These are phyloP conservation scores for Colletotrichum incanum DNA, from an alignment of 2,329 filamentous ascomycete genomes.

Conservation along the genomic window DNA sequence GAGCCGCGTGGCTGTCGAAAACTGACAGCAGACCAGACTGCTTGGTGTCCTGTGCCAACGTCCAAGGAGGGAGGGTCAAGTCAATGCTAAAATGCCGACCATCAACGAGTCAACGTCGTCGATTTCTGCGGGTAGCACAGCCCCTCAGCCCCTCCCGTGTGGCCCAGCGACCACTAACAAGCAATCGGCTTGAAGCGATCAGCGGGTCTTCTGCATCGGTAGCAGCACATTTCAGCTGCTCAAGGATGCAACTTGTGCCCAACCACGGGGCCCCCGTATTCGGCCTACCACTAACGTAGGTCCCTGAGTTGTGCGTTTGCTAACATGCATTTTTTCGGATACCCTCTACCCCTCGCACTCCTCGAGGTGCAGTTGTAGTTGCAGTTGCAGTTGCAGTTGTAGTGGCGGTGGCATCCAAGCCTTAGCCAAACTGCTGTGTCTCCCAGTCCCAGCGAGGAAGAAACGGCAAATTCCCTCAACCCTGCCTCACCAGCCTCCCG, in stretches of 20 bases:
- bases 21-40: conserved; percentile 1
- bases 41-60: conserved; percentile 27
- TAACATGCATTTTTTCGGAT: conserved; percentile 4
- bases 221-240: conserved; percentile 42
- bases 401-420: neutral
- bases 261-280: conserved; percentile 36
- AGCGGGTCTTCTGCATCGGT: conserved; percentile 40
- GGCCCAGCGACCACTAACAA: conserved; percentile 32
- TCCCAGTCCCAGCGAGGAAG: neutral
- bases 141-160: conserved; percentile 39
- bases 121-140: conserved; percentile 40
- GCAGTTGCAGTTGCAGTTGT: no score
- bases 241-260: conserved; percentile 32
- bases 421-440: neutral
- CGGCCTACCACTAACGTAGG: conserved; percentile 1
- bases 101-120: conserved; percentile 37
- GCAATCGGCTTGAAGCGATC: conserved; percentile 39
- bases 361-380: neutral
- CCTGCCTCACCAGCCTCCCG: conserved; percentile 32
- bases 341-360: neutral
- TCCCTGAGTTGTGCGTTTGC: conserved; percentile 35
- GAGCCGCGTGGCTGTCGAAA: conserved; percentile 34
- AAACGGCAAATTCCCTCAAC: neutral
- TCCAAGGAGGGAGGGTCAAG: conserved; percentile 19
- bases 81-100: conserved; percentile 39